Evolutionary conservation across 1,284 basidiomycete species (phyloP).

Genomic region (Laetiporus sulphureus): DNA sequence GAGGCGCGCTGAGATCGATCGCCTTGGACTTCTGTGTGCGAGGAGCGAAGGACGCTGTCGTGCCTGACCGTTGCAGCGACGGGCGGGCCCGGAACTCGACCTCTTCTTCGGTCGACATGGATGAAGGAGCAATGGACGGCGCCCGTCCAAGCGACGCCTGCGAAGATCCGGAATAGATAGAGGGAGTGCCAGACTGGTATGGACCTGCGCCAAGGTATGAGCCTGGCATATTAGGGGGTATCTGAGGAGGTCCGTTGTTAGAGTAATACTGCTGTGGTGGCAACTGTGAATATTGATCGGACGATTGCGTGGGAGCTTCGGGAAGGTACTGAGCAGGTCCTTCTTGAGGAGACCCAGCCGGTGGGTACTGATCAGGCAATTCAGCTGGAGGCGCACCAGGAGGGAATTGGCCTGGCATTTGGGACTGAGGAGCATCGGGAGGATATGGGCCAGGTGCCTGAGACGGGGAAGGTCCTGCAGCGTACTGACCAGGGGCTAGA

Average conservation of each 20-base stretch:
- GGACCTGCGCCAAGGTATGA: conserved; percentile 18
- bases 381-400: conserved; percentile 4
- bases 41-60: conserved; percentile 48
- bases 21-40: conserved; percentile 74
- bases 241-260: conserved; percentile 3
- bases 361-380: too few relatives aligned
- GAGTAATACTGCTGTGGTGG: conserved; percentile 8
- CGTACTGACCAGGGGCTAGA: too few relatives aligned
- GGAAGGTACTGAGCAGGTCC: too few relatives aligned
- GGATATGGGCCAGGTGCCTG: too few relatives aligned
- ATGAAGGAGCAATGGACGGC: conserved; percentile 11
- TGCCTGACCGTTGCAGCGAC: conserved; percentile 48
- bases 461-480: too few relatives aligned
- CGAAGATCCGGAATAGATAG: conserved; percentile 14
- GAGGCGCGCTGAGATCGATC: conserved; percentile 80
- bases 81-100: conserved; percentile 52
- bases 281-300: too few relatives aligned
- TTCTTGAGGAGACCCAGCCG: too few relatives aligned
- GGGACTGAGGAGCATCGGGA: too few relatives aligned
- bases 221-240: conserved; percentile 14
- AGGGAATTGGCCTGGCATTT: conserved; percentile 4
- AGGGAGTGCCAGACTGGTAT: conserved; percentile 17
- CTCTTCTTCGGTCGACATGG: conserved; percentile 21
- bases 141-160: conserved; percentile 13
- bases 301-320: too few relatives aligned